Conservation (phyloP, 257 asterid species). For the Nicotiana tomentosiformis region DNA sequence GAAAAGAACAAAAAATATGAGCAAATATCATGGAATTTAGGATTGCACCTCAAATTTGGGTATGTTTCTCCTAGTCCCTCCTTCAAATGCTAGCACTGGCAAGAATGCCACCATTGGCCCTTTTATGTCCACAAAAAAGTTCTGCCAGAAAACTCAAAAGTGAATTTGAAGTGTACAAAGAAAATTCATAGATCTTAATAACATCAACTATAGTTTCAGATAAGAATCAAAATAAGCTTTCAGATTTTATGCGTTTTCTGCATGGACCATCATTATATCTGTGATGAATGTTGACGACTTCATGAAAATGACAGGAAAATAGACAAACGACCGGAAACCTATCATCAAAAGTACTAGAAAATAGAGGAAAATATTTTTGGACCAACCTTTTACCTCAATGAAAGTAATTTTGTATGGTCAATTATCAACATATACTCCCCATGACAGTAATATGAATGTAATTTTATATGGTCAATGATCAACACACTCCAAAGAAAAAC, state of each 20-base stretch:
- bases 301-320: background rate
- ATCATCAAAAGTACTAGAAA: background rate
- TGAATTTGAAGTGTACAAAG: background rate
- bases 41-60: slow-evolving; percentile 79
- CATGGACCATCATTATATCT: slow-evolving; percentile 3
- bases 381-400: background rate
- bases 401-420: background rate
- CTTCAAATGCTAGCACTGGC: slow-evolving; percentile 95
- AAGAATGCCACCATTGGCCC: slow-evolving; percentile 74
- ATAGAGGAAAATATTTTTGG: background rate
- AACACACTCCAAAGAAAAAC: background rate
- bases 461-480: background rate
- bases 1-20: slow-evolving; percentile 4
- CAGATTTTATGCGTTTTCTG: background rate
- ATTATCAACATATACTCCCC: background rate
- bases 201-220: background rate
- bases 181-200: background rate
- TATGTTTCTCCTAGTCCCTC: slow-evolving; percentile 92
- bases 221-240: background rate
- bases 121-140: slow-evolving; percentile 83
- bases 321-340: background rate
- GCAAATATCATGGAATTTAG: background rate
- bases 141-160: slow-evolving; percentile 34
- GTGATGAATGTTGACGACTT: background rate
- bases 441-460: background rate